Evolutionary conservation across 306 rosid genomes (phyloP).

Genomic region (Trifolium dubium): DNA sequence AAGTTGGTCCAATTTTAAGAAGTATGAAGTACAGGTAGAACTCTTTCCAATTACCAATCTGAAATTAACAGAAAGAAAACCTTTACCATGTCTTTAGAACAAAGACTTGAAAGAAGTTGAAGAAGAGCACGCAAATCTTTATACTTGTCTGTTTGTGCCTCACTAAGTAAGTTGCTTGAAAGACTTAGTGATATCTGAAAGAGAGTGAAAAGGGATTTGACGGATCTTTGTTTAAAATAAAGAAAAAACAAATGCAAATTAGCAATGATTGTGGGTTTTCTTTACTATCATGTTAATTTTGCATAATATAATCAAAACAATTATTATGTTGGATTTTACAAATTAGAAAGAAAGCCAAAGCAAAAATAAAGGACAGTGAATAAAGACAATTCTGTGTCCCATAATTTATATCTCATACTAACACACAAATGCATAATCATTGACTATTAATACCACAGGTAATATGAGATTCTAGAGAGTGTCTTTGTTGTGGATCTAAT

Average conservation of each 20-base stretch:
- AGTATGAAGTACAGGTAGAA: conserved; percentile 33
- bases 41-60: conserved; percentile 33
- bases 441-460: conserved; percentile 1
- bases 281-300: conserved; percentile 22
- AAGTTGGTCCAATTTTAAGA: conserved; percentile 28
- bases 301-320: conserved; percentile 14
- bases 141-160: conserved; percentile 85
- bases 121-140: conserved; percentile 98
- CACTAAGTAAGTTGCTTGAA: conserved; percentile 79
- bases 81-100: conserved; percentile 89
- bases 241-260: conserved; percentile 23
- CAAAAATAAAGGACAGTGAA: conserved; percentile 18
- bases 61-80: conserved; percentile 21
- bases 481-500: conserved; percentile 13
- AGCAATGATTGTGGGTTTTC: conserved; percentile 23
- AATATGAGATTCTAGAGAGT: conserved; percentile 8
- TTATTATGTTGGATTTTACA: conserved; percentile 2
- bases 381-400: background rate
- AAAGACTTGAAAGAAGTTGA: conserved; percentile 91
- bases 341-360: conserved; percentile 15
- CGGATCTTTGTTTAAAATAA: conserved; percentile 29
- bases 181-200: conserved; percentile 82
- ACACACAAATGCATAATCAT: background rate
- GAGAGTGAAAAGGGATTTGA: conserved; percentile 36
- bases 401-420: conserved; percentile 6